Evolutionary conservation across 352 stramenopile species (phyloP).

Genomic region (Pythium grandisporangium): DNA sequence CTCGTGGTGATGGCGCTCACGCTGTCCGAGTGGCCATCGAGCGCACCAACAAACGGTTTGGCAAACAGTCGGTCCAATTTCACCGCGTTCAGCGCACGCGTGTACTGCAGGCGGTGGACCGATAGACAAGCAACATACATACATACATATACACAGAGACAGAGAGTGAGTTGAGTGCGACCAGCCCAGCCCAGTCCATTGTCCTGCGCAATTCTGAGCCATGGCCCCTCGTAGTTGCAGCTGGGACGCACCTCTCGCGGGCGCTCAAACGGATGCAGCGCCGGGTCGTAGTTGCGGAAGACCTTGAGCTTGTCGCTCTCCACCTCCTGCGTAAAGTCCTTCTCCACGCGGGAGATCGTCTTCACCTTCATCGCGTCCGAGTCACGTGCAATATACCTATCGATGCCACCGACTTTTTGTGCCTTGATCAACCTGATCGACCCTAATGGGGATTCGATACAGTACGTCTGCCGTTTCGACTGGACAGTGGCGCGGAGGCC

Average conservation of each 20-base stretch:
- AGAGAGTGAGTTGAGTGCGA: too few relatives aligned
- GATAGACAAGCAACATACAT: not conserved
- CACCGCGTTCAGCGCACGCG: slow-evolving; percentile 92
- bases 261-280: slow-evolving; percentile 91
- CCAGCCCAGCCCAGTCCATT: too few relatives aligned
- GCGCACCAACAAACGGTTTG: slow-evolving; percentile 95
- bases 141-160: too few relatives aligned
- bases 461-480: too few relatives aligned
- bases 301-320: slow-evolving; percentile 91
- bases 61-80: slow-evolving; percentile 99
- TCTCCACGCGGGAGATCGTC: slow-evolving; percentile 94
- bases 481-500: too few relatives aligned
- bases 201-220: not conserved
- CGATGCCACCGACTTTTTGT: too few relatives aligned
- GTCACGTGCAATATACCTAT: too few relatives aligned
- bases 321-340: slow-evolving; percentile 93
- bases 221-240: not conserved
- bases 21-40: slow-evolving; percentile 96
- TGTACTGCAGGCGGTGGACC: slow-evolving; percentile 93
- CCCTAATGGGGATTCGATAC: too few relatives aligned
- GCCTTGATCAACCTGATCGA: too few relatives aligned
- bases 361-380: slow-evolving; percentile 96
- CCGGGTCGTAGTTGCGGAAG: slow-evolving; percentile 95
- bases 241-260: slow-evolving; percentile 46
- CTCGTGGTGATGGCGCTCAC: slow-evolving; percentile 90